Evolutionary conservation across 1,284 basidiomycete species (phyloP).

Genomic region (Cryptococcus sp.): DNA sequence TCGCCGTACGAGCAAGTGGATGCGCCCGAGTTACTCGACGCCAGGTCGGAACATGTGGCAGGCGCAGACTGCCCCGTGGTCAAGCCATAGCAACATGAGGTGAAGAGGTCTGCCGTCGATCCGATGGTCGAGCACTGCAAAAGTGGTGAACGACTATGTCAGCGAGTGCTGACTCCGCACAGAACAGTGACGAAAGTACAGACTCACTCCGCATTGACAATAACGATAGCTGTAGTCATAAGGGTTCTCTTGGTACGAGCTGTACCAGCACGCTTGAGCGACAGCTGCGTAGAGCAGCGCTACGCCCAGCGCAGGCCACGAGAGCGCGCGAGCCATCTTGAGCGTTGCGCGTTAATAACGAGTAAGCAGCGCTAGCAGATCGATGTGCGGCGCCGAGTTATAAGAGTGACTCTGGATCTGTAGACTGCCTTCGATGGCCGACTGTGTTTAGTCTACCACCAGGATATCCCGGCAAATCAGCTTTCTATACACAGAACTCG

Average conservation of each 20-base stretch:
- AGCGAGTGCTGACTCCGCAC: not conserved
- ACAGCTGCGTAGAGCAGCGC: conserved; percentile 17
- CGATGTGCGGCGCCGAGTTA: too few relatives aligned
- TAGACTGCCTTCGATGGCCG: too few relatives aligned
- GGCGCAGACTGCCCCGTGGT: conserved; percentile 18
- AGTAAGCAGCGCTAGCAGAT: too few relatives aligned
- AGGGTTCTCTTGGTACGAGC: conserved; percentile 22
- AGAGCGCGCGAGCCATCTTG: too few relatives aligned
- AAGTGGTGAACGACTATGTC: not conserved
- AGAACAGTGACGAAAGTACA: not conserved
- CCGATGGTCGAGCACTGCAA: conserved; percentile 14
- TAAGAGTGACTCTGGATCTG: too few relatives aligned
- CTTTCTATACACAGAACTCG: too few relatives aligned
- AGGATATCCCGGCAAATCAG: too few relatives aligned
- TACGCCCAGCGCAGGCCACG: conserved; percentile 3
- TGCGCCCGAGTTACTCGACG: conserved; percentile 6
- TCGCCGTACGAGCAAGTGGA: conserved; percentile 14
- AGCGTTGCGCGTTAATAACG: too few relatives aligned
- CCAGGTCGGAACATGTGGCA: conserved; percentile 13
- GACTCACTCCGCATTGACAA: conserved; percentile 19
- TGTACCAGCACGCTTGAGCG: conserved; percentile 24
- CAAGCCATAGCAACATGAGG: conserved; percentile 19
- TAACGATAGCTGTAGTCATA: conserved; percentile 20
- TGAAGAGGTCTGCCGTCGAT: conserved; percentile 16
- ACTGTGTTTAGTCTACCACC: too few relatives aligned